Percentiles rank a stretch among this genome's conserved stretches.
These are phyloP conservation scores for Euphorbia peplus DNA, from an alignment of 345 rosid genomes.

Conservation along the genomic window DNA sequence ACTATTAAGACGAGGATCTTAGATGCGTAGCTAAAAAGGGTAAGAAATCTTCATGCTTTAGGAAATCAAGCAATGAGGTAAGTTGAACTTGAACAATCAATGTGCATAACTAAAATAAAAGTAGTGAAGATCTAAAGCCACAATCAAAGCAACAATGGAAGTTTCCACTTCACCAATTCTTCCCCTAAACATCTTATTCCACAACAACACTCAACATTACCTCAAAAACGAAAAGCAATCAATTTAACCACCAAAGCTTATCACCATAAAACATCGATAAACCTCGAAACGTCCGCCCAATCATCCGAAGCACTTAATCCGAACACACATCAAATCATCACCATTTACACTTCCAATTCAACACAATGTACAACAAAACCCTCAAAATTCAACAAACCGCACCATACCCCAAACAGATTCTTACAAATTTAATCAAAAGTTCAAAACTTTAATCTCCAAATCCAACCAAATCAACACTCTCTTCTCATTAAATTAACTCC, in stretches of 20 bases:
- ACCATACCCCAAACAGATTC: background rate
- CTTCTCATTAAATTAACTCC: too few relatives aligned
- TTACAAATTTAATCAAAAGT: background rate
- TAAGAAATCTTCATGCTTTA: constrained; percentile 3
- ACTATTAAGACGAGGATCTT: background rate
- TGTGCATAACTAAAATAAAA: constrained; percentile 16
- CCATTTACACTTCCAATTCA: background rate
- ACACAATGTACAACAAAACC: background rate
- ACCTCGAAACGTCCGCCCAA: background rate
- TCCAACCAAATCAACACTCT: too few relatives aligned
- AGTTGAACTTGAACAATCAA: too few relatives aligned
- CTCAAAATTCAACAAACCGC: background rate
- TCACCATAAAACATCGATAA: background rate
- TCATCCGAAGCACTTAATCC: background rate
- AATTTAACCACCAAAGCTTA: background rate
- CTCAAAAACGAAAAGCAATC: background rate
- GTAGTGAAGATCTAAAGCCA: background rate
- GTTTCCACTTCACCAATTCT: background rate
- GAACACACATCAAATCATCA: background rate
- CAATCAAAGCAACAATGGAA: background rate
- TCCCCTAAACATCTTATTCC: background rate
- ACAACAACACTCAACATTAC: background rate
- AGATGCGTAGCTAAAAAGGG: background rate
- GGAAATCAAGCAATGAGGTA: background rate
- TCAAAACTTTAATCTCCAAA: background rate